A percentile compares a stretch with the other conserved stretches of the same genome.
Conservation (phyloP, 495 filamentous ascomycete species). For the Penicillium waksmanii region DNA sequence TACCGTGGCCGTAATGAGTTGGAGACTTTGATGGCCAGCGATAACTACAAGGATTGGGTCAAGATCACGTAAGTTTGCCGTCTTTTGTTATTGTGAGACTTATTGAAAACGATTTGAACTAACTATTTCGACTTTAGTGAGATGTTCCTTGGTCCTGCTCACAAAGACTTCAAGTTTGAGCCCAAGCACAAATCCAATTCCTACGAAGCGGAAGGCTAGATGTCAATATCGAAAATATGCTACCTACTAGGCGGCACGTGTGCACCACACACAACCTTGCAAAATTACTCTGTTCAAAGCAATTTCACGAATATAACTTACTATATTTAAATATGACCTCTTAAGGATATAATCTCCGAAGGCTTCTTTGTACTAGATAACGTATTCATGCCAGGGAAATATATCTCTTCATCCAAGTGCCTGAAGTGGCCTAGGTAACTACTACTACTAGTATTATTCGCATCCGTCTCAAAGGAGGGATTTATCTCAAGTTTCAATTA, state of each 20-base stretch:
- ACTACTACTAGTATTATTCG: too few species aligned
- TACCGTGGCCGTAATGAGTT: slow-evolving; percentile 84
- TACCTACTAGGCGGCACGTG: too few species aligned
- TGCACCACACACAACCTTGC: too few species aligned
- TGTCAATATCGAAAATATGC: neutral
- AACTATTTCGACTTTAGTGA: slow-evolving; percentile 62
- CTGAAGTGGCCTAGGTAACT: too few species aligned
- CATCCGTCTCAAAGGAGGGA: too few species aligned
- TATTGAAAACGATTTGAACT: slow-evolving; percentile 8
- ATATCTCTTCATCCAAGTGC: too few species aligned
- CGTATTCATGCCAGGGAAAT: too few species aligned
- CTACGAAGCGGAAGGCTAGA: slow-evolving; percentile 68
- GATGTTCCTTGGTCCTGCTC: slow-evolving; percentile 94
- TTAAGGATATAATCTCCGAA: too few species aligned
- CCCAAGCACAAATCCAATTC: slow-evolving; percentile 98
- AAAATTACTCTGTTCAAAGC: neutral
- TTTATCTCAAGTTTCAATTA: too few species aligned
- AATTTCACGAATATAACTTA: neutral
- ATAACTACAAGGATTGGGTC: slow-evolving; percentile 95
- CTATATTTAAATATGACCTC: too few species aligned
- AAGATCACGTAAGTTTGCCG: slow-evolving; percentile 81
- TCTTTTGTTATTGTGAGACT: neutral
- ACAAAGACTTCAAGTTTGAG: slow-evolving; percentile 88
- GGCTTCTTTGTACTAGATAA: too few species aligned
- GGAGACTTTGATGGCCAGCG: slow-evolving; percentile 86